Evolutionary conservation across 129 eudicot genomes (phyloP), one percentile per base, ranked within the genome.

Genomic region (Ambrosia artemisiifolia): DNA sequence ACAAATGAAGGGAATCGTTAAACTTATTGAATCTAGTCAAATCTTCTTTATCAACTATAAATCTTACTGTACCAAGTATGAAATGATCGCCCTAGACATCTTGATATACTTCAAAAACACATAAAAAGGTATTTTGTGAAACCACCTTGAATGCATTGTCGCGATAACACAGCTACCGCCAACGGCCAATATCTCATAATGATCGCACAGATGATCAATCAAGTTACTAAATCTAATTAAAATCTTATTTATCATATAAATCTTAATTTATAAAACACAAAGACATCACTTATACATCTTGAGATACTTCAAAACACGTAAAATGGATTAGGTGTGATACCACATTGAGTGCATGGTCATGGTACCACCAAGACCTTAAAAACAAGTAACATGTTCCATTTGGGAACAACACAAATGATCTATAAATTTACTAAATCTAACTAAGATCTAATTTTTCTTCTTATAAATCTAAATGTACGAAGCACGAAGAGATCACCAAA

Each of bases 261-360:
- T 57, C 64, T 35, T 33, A 28, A 2, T n/a, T 34, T 33, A 61
- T 24, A 24, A 61, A 61, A 61, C 14, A 61, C 10, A 11, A 61
- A 34, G 17, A 20, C 0, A 30, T 30, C 64, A 28, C 18, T 53
- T 53, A 53, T 8, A 28, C 40, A 30, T 57, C 64, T 28, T 57
- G 38, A 57, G 3, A 57, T 57, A 12, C 38, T 7, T 57, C 36
- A 34, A 19, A 12, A 73, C 78, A 13, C 13, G 63, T 48, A 34
- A 49, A 19, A 19, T 44, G 54, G 28, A 40, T 9, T 10, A 61
- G 34, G 49, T 14, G 46, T 32, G 46, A n/a, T n/a, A 62, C 17
- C 20, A 60, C 35, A 34, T 16, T 72, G 48, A 44, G 36, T 60
- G 79, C 66, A 38, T 53, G 65, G 56, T 75, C 56, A 53, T 75